Evolutionary conservation across 768 basidiomycete species (phyloP).

Genomic region (Lactarius quietus): DNA sequence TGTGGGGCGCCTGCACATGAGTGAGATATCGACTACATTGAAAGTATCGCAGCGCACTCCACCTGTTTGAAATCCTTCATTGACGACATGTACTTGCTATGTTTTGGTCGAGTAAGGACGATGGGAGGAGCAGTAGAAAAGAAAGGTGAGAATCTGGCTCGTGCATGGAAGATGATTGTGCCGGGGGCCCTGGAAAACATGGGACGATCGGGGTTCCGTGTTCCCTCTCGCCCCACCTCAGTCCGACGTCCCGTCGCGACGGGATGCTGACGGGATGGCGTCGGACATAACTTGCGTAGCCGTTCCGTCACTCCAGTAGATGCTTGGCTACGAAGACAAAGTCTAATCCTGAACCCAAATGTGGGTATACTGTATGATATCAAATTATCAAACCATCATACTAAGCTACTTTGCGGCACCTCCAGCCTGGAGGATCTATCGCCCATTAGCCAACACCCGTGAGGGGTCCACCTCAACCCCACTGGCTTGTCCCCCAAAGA

Average conservation of each 20-base stretch:
- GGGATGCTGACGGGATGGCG: not conserved
- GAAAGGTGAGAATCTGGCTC: not conserved
- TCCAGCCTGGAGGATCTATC: conserved; percentile 24
- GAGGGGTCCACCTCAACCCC: conserved; percentile 34
- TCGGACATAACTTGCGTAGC: not conserved
- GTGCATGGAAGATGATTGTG: not conserved
- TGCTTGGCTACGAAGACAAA: too few species aligned
- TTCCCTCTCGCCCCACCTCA: not conserved
- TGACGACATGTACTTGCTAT: conserved; percentile 31
- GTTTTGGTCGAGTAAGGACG: conserved; percentile 10
- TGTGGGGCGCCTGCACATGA: conserved; percentile 41
- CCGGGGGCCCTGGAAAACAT: conserved; percentile 22
- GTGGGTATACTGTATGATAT: conserved; percentile 15
- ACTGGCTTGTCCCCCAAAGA: conserved; percentile 45
- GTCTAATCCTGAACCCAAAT: not conserved
- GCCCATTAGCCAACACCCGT: conserved; percentile 36
- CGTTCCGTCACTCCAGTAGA: not conserved
- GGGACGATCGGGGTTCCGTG: conserved; percentile 20
- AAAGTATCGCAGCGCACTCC: not conserved
- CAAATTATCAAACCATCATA: too few species aligned
- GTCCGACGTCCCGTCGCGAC: too few species aligned
- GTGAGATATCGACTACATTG: conserved; percentile 15
- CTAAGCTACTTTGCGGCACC: not conserved
- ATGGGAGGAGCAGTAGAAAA: conserved; percentile 12
- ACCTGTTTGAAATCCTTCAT: conserved; percentile 36